Conservation (phyloP, 2,329 filamentous ascomycete species). For the Cryoendolithus antarcticus region DNA sequence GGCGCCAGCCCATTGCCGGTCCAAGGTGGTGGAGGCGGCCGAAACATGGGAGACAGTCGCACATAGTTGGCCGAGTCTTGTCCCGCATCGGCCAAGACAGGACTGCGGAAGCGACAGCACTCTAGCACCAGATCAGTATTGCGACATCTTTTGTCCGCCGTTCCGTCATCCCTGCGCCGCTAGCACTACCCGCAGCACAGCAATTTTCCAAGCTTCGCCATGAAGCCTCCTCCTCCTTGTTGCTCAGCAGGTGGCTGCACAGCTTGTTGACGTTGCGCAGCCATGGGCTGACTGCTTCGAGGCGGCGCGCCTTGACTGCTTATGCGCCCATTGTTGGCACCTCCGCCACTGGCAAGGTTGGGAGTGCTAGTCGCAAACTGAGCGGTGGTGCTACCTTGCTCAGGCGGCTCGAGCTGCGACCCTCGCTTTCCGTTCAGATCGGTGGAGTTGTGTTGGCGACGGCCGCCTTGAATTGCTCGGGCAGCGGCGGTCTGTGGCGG, state of each 20-base stretch:
- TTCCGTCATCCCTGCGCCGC: slow-evolving; percentile 1
- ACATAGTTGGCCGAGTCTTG: no score
- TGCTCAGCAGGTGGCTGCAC: slow-evolving; percentile 40
- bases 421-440: slow-evolving; percentile 49
- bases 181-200: slow-evolving; percentile 64
- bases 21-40: no score
- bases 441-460: slow-evolving; percentile 19
- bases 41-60: no score
- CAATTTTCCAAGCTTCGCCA: slow-evolving; percentile 86
- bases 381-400: slow-evolving; percentile 77
- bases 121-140: no score
- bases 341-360: slow-evolving; percentile 14
- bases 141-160: no score
- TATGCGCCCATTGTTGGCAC: slow-evolving; percentile 5
- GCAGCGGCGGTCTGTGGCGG: slow-evolving; percentile 66
- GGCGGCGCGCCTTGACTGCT: slow-evolving; percentile 2
- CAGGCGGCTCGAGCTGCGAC: slow-evolving; percentile 60
- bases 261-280: slow-evolving; percentile 6
- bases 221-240: slow-evolving; percentile 54
- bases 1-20: no score
- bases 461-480: slow-evolving; percentile 30
- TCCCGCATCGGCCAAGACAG: no score
- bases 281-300: slow-evolving; percentile 24
- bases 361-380: slow-evolving; percentile 94
- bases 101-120: no score